phyloP scores from a whole-genome alignment of 192 early-diverging fungal genomes.

The Coemansia sp. region DNA sequence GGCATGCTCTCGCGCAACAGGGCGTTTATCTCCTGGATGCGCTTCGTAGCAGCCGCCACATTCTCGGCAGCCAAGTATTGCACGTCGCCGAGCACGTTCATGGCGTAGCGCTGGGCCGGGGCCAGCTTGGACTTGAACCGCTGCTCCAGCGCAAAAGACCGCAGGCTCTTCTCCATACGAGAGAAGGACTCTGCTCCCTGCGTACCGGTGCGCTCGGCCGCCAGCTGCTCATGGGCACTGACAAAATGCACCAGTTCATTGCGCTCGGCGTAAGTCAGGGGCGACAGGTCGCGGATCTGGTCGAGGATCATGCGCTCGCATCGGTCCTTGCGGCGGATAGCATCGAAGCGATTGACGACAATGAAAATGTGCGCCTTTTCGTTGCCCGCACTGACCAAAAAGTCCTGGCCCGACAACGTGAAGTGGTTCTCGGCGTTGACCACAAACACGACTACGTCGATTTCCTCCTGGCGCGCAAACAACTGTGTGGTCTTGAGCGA shows the following conservation, averaged over 20 bases:
- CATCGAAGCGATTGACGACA: constrained; percentile 97
- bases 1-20: constrained; percentile 66
- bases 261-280: constrained; percentile 85
- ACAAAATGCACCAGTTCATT: constrained; percentile 98
- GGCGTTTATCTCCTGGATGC: constrained; percentile 62
- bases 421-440: constrained; percentile 99
- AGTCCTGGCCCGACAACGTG: constrained; percentile 96
- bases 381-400: constrained; percentile 93
- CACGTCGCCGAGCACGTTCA: constrained; percentile 84
- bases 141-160: constrained; percentile 94
- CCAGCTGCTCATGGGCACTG: constrained; percentile 60
- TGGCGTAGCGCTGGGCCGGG: constrained; percentile 89
- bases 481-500: constrained; percentile 95
- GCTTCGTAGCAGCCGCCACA: constrained; percentile 57
- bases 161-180: constrained; percentile 80
- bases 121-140: constrained; percentile 91
- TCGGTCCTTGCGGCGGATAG: constrained; percentile 91
- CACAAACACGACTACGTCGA: constrained; percentile 99
- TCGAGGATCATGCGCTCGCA: constrained; percentile 93
- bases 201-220: constrained; percentile 31
- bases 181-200: constrained; percentile 63
- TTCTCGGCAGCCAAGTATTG: constrained; percentile 72
- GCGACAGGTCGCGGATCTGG: constrained; percentile 95
- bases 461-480: constrained; percentile 98
- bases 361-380: constrained; percentile 99